Base-by-base conservation (phyloP, 2,329 filamentous ascomycete species). In the Penicillium sp. region DNA sequence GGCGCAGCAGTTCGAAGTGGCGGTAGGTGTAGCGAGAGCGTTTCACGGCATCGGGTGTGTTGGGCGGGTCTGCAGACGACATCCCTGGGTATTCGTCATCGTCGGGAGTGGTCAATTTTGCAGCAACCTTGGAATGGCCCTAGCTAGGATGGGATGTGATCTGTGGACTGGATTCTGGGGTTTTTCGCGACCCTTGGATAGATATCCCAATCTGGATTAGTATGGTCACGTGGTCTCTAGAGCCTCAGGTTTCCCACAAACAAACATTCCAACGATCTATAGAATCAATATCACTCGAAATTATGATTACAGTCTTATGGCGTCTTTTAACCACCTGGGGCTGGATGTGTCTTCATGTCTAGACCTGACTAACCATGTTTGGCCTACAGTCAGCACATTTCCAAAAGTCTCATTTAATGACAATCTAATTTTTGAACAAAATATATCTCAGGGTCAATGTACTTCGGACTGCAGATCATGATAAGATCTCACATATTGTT, bases 21-120 rank as follows among this genome's bases (percentile, higher is more conserved):
- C 90, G 90, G 72, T 90, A 91, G 3, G 91, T 97, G 76, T 95
- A 98, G 56, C 82, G 84, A 16, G 93, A 97, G 50, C 61, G 64
- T 53, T 68, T 79, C 63, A 71, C 33, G 59, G 66, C 55, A 59
- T 68, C 58, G 33, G 66, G 59, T 24, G 65, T 57, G 52, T 61
- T 57, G 52, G 56, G 60, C 45, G 63, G 61, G 56, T 68, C 65
- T 61, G 63, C 63, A 11, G 90, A 91, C 24, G 90, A 93, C 64
- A 67, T 67, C 41, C 55, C 61, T 57, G 56, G 22, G 26, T 24
- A 46, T 58, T 56, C 60, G 55, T 62, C 63, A 65, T 67, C 52
- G 51, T 54, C 60, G 52, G 52, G 55, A 53, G 59, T 52, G 54
- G 56, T 48, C 8, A 39, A 31, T 3, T 35, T 0, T 22, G 31